Evolutionary conservation across 352 stramenopile species (phyloP).

Genomic region (Phytophthora pistaciae): DNA sequence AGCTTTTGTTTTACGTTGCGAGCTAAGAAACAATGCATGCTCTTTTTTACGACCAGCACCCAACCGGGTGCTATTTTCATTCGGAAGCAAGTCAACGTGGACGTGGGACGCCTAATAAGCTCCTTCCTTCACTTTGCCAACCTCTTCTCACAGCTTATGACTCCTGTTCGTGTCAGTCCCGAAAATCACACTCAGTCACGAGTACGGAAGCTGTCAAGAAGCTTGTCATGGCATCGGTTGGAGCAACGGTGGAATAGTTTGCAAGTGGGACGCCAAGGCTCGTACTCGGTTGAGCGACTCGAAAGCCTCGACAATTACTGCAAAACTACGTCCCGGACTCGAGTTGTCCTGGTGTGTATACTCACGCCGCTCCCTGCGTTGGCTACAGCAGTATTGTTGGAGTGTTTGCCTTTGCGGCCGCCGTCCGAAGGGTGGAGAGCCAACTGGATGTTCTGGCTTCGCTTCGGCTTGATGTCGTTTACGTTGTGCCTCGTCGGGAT

Average conservation of each 20-base stretch:
- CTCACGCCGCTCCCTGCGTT: slow-evolving; percentile 2
- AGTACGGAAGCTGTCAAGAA: neutral
- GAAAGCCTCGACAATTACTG: slow-evolving; percentile 5
- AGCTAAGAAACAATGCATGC: too few species aligned
- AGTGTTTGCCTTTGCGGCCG: slow-evolving; percentile 7
- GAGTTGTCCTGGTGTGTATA: neutral
- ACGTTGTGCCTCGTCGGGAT: neutral
- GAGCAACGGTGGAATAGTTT: neutral
- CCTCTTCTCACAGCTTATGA: too few species aligned
- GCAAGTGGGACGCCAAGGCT: slow-evolving; percentile 1
- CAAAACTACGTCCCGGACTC: neutral
- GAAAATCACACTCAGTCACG: neutral
- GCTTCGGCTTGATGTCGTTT: neutral
- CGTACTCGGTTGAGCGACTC: slow-evolving; percentile 1
- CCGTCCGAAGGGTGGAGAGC: slow-evolving; percentile 10
- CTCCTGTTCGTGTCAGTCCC: neutral
- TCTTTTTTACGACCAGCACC: too few species aligned
- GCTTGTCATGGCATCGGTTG: neutral
- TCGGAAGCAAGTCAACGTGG: too few species aligned
- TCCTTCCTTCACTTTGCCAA: too few species aligned
- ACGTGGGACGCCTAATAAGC: too few species aligned
- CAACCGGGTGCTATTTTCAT: too few species aligned
- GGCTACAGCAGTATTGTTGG: neutral
- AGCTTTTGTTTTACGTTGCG: too few species aligned
- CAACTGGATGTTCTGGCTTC: slow-evolving; percentile 19